Evolutionary conservation across 2,329 filamentous ascomycete species (phyloP).

Genomic region (Pyrenophora seminiperda): DNA sequence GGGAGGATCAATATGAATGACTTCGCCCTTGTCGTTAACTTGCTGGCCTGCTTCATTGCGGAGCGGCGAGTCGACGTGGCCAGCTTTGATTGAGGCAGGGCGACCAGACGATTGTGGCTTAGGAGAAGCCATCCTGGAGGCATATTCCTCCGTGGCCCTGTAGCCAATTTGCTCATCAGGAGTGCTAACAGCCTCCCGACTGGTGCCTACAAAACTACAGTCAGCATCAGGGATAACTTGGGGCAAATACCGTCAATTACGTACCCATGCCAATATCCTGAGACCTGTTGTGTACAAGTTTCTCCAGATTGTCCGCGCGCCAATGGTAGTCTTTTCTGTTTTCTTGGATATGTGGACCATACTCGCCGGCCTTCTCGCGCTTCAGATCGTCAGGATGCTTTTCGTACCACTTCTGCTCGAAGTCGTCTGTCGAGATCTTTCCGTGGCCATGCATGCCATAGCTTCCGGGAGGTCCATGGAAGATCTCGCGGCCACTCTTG

Average conservation of each 20-base stretch:
- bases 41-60: constrained; percentile 55
- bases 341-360: constrained; percentile 63
- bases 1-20: constrained; percentile 80
- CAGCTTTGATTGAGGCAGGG: constrained; percentile 55
- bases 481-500: constrained; percentile 72
- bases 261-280: constrained; percentile 60
- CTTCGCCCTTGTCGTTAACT: constrained; percentile 59
- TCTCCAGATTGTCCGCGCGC: constrained; percentile 88
- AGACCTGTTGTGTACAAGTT: constrained; percentile 74
- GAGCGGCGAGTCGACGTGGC: constrained; percentile 57
- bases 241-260: constrained; percentile 26
- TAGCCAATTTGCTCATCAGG: constrained; percentile 92
- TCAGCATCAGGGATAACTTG: constrained; percentile 51
- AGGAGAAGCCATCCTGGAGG: constrained; percentile 75
- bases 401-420: constrained; percentile 89
- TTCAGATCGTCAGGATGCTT: constrained; percentile 83
- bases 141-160: constrained; percentile 82
- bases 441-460: constrained; percentile 93
- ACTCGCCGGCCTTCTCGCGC: constrained; percentile 73
- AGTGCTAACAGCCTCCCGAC: constrained; percentile 68
- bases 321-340: constrained; percentile 77
- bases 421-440: constrained; percentile 72
- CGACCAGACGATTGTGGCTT: constrained; percentile 57
- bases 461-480: constrained; percentile 79
- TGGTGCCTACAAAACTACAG: constrained; percentile 65